Conservation (phyloP, 768 basidiomycete species). For the Agrocybe pediades region DNA sequence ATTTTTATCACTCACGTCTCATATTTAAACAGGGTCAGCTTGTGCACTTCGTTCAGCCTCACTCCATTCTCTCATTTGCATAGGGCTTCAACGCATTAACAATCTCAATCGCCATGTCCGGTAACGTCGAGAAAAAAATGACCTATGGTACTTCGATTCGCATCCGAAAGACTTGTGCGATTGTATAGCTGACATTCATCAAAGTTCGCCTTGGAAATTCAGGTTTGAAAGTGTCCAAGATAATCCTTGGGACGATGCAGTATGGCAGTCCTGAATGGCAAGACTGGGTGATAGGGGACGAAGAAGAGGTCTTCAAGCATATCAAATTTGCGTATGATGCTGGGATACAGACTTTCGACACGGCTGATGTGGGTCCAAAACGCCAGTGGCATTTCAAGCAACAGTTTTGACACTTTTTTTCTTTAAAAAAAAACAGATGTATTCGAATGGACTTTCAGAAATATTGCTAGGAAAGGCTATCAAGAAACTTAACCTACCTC, state of each 20-base stretch:
- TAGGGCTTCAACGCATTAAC: too few relatives aligned
- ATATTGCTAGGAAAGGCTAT: constrained; percentile 71
- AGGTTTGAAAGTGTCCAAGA: constrained; percentile 63
- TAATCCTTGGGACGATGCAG: constrained; percentile 66
- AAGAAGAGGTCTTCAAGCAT: constrained; percentile 54
- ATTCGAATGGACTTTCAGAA: constrained; percentile 70
- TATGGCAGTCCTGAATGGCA: constrained; percentile 58
- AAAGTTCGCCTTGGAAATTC: constrained; percentile 54
- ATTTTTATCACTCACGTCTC: too few relatives aligned
- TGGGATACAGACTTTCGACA: constrained; percentile 66
- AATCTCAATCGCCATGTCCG: too few relatives aligned
- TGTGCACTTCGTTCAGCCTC: too few relatives aligned
- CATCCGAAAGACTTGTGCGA: too few relatives aligned
- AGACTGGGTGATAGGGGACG: constrained; percentile 40
- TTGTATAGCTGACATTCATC: too few relatives aligned
- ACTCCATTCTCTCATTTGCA: too few relatives aligned
- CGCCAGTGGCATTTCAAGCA: neutral
- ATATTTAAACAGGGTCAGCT: too few relatives aligned
- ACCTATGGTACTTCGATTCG: neutral
- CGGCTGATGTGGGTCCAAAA: constrained; percentile 44
- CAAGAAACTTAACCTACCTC: constrained; percentile 62
- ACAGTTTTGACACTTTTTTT: constrained; percentile 17
- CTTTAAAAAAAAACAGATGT: too few relatives aligned
- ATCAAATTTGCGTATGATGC: constrained; percentile 58
- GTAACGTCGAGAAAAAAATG: neutral